Evolutionary conservation across 75 land plant species (phyloP).

Genomic region (Chamaecyparis obtusa): DNA sequence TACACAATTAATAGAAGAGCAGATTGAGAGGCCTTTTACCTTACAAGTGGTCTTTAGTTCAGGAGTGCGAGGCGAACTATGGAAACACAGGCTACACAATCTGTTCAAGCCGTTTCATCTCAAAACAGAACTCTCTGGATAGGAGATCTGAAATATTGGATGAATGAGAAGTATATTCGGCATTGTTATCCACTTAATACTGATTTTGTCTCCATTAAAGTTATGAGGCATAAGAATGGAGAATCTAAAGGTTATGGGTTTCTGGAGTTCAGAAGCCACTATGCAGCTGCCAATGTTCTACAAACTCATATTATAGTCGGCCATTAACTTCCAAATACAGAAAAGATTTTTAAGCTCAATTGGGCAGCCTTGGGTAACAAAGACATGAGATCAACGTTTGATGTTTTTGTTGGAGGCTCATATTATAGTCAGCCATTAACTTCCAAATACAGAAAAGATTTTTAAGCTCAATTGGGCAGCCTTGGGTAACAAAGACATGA

Average conservation of each 20-base stretch:
- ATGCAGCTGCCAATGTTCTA: background rate
- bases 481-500: accelerated
- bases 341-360: background rate
- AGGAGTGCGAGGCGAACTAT: no score
- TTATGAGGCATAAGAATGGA: background rate
- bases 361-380: background rate
- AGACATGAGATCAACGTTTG: no score
- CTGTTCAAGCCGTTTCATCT: no score
- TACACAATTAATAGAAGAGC: no score
- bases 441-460: background rate
- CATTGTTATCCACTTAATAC: background rate
- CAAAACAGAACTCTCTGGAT: background rate
- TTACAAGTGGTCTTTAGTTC: no score
- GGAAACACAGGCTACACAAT: no score
- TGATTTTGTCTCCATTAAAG: background rate
- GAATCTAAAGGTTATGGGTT: background rate
- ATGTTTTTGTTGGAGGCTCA: background rate
- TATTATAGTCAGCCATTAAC: background rate
- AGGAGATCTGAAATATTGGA: background rate
- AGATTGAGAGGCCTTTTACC: no score
- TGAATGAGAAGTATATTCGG: background rate
- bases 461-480: background rate
- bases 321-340: background rate
- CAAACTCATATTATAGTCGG: background rate
- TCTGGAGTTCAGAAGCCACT: background rate